Conservation (phyloP, 2,329 filamentous ascomycete species). For the Talaromyces sp. region DNA sequence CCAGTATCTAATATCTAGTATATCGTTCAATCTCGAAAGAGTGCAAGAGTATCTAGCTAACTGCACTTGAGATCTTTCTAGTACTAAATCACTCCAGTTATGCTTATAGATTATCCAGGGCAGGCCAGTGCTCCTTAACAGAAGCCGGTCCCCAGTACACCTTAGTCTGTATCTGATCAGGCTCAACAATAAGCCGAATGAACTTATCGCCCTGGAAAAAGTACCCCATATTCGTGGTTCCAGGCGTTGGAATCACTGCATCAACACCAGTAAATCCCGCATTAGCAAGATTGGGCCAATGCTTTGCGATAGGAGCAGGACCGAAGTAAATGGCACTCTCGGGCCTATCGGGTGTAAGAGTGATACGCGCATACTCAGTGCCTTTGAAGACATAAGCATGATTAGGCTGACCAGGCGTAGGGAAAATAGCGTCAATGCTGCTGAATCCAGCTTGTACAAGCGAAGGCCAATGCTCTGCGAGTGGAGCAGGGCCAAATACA, state of each 20-base stretch:
- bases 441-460: not conserved
- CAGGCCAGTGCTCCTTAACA: not conserved
- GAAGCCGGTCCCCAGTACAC: not conserved
- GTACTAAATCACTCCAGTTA: no score
- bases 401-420: not conserved
- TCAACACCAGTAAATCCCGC: not conserved
- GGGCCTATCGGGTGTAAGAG: not conserved
- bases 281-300: not conserved
- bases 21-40: no score
- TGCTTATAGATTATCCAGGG: not conserved
- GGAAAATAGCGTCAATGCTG: not conserved
- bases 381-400: not conserved
- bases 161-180: not conserved
- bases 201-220: not conserved
- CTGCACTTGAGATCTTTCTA: no score
- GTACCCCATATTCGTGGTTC: not conserved
- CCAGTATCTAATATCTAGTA: no score
- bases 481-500: not conserved
- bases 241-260: not conserved
- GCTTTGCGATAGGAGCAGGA: not conserved
- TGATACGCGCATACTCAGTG: not conserved
- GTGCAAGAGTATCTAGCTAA: no score
- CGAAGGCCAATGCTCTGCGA: not conserved
- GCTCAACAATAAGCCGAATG: not conserved
- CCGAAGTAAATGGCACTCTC: not conserved